Evolutionary conservation across 331 rosid species (phyloP).

Genomic region (Rhamnella rubrinervis): DNA sequence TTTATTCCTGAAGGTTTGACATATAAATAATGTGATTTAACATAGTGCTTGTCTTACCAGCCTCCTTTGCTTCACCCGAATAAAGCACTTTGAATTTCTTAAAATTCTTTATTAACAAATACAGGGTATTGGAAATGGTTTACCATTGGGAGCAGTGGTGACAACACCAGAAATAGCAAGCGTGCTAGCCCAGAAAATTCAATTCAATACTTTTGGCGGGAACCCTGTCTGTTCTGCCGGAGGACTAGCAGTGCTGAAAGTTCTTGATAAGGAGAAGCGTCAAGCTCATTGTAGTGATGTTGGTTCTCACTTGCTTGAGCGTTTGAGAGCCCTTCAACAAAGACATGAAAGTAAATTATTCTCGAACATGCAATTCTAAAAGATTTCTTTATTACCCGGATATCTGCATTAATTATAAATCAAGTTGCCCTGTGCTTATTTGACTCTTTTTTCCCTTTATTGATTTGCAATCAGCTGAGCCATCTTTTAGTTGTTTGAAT

Average conservation of each 20-base stretch:
- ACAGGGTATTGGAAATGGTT: conserved; percentile 88
- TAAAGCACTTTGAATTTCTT: not conserved
- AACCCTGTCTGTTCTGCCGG: conserved; percentile 93
- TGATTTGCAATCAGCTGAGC: not conserved
- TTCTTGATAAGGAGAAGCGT: conserved; percentile 78
- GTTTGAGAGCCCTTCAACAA: conserved; percentile 61
- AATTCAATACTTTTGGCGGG: conserved; percentile 78
- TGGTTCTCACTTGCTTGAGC: conserved; percentile 69
- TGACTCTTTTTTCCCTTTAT: not conserved
- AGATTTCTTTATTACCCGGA: not conserved
- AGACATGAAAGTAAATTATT: conserved; percentile 56
- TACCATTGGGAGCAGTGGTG: conserved; percentile 85
- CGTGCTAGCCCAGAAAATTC: conserved; percentile 65
- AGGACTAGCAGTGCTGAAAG: conserved; percentile 75
- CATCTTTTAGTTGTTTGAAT: conserved; percentile 1
- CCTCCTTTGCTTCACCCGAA: not conserved
- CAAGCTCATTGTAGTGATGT: conserved; percentile 69
- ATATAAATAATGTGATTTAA: not conserved
- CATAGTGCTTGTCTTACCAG: not conserved
- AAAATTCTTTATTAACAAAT: conserved; percentile 6
- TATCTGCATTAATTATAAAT: not conserved
- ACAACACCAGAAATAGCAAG: conserved; percentile 89
- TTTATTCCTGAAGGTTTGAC: not conserved
- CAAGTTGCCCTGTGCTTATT: not conserved
- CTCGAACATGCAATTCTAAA: conserved; percentile 14